A percentile compares a stretch with the other conserved stretches of the same genome.
These are phyloP conservation scores for Stephania yunnanensis DNA, from an alignment of 164 flowering plant genomes.

Conservation along the genomic window DNA sequence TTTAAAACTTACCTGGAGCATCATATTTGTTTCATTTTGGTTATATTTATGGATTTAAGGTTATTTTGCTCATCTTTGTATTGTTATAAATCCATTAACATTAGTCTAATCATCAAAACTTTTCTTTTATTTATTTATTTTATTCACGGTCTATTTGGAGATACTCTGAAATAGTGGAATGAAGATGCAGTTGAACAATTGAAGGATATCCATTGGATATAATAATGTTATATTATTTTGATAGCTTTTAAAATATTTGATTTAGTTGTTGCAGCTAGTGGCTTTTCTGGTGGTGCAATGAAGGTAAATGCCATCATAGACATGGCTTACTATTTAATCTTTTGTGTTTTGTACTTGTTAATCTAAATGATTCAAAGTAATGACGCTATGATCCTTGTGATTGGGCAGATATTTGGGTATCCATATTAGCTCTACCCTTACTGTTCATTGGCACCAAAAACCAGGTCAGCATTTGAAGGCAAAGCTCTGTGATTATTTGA, in stretches of 20 bases:
- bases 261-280: too few species aligned
- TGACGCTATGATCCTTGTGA: not conserved
- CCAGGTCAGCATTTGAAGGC: slow-evolving; percentile 41
- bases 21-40: too few species aligned
- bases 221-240: not conserved
- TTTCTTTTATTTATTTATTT: too few species aligned
- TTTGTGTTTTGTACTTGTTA: not conserved
- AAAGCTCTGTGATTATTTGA: slow-evolving; percentile 50
- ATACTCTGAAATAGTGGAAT: not conserved
- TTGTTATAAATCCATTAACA: not conserved
- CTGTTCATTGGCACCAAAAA: slow-evolving; percentile 48
- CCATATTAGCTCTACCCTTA: slow-evolving; percentile 67
- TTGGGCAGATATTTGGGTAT: slow-evolving; percentile 56
- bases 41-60: too few species aligned
- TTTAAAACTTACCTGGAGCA: too few species aligned
- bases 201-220: not conserved
- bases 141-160: not conserved
- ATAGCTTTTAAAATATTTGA: not conserved
- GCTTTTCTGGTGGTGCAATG: not conserved
- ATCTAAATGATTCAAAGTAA: not conserved
- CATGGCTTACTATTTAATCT: not conserved
- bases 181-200: not conserved
- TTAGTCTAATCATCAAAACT: not conserved
- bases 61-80: not conserved
- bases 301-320: not conserved